Conservation (phyloP, 805 yeast species). For the Saccharomycopsis malanga region DNA sequence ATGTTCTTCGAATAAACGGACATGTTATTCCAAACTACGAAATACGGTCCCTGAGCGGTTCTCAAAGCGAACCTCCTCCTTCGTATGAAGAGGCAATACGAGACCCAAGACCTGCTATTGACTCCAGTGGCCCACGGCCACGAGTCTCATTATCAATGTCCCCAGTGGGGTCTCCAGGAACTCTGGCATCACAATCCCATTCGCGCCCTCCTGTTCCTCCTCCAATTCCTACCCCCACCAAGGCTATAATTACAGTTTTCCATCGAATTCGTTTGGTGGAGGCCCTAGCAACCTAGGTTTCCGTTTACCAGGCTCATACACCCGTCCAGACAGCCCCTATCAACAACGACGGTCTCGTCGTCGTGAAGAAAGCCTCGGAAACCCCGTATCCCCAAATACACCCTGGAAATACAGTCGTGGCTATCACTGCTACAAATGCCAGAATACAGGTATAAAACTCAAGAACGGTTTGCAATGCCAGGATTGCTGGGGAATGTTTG, state of each 20-base stretch:
- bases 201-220: too few relatives aligned
- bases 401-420: conserved; percentile 65
- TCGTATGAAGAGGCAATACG: conserved; percentile 14
- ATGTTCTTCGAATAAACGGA: not conserved
- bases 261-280: too few relatives aligned
- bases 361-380: conserved; percentile 3
- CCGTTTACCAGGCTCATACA: not conserved
- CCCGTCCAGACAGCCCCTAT: not conserved
- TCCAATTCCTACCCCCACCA: not conserved
- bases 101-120: not conserved
- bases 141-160: conserved; percentile 18
- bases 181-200: too few relatives aligned
- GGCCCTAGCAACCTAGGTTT: too few relatives aligned
- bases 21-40: not conserved
- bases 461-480: conserved; percentile 62
- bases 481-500: conserved; percentile 62
- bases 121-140: not conserved
- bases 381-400: conserved; percentile 24
- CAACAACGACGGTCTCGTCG: conserved; percentile 8
- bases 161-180: too few relatives aligned
- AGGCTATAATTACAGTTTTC: too few relatives aligned
- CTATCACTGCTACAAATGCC: conserved; percentile 59
- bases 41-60: not conserved
- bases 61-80: conserved; percentile 12
- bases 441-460: conserved; percentile 59